Base-by-base conservation (phyloP, 306 rosid genomes). In the Clitoria ternatea region DNA sequence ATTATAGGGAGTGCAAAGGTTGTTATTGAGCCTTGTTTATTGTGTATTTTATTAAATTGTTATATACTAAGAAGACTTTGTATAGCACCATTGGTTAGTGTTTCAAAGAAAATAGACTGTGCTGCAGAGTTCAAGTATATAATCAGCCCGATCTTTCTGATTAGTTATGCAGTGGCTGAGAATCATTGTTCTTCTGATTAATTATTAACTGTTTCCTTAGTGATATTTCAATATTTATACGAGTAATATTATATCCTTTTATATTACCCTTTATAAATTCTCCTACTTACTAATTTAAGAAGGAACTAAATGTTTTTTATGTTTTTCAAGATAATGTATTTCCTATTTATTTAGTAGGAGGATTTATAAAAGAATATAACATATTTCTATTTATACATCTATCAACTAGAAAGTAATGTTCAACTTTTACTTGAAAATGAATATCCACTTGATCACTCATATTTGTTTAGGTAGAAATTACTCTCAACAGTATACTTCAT, bases 81-180 rank as follows among this genome's bases (percentile, higher is more conserved):
- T 50, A 63, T 45, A 52, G 81, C 37, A 54, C 48, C 57, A 47
- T 39, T 40, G 49, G 74, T 73, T 55, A 59, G 45, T 76, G 75
- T 72, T 72, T 66, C 69, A 59, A 35, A 29, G 56, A 69, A 62
- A 77, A 63, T 52, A 33, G 29, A 69, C 71, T 22, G 60, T 81
- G 73, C 72, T 49, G 71, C 77, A 69, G 70, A 62, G 36, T 66
- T 42, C 63, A 43, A 72, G 79, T 77, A 77, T 55, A 77, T 82
- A 82, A 48, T 62, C 32, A 47, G 27, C 67, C 55, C 60, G 7
- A 15, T 74, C 23, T 52, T 53, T 67, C 63, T 30, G 44, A 32
- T 37, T 39, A 14, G 56, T 67, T 39, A 62, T 26, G 19, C 59
- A 20, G 47, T 66, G 26, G 24, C 52, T 72, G 18, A 66, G 12